A percentile compares a stretch with the other conserved stretches of the same genome.
These are phyloP conservation scores for Leccinum barrowsii DNA, from an alignment of 768 basidiomycete species.

Conservation along the genomic window DNA sequence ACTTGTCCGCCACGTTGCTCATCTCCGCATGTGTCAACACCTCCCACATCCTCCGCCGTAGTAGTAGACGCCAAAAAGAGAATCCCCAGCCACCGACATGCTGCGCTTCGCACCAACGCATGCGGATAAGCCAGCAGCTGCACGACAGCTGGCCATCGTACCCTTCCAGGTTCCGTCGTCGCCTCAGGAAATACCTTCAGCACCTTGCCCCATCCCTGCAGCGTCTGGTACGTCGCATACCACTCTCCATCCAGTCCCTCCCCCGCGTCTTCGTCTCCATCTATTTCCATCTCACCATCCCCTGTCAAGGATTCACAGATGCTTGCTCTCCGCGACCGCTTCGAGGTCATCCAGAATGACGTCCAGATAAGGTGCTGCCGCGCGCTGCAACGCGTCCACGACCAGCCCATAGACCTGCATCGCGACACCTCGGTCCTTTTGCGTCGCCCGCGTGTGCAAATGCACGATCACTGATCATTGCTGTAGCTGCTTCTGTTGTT, in stretches of 20 bases:
- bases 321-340: conserved; percentile 14
- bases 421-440: conserved; percentile 61
- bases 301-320: conserved; percentile 10
- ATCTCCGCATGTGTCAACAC: too few species aligned
- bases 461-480: conserved; percentile 60
- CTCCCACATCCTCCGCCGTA: too few species aligned
- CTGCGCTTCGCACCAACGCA: conserved; percentile 85
- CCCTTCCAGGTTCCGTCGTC: conserved; percentile 40
- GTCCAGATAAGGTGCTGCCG: conserved; percentile 42
- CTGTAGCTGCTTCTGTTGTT: conserved; percentile 48
- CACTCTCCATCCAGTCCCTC: conserved; percentile 65
- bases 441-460: conserved; percentile 74
- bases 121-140: conserved; percentile 83
- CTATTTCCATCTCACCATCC: conserved; percentile 44
- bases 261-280: conserved; percentile 34
- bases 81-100: conserved; percentile 73
- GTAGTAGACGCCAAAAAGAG: conserved; percentile 57
- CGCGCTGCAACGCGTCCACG: conserved; percentile 60
- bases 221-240: conserved; percentile 79
- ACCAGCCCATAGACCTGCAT: conserved; percentile 81
- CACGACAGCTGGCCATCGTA: conserved; percentile 63
- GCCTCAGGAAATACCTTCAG: conserved; percentile 55
- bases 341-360: conserved; percentile 57
- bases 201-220: conserved; percentile 66
- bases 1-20: too few species aligned